Conservation (phyloP, 176 grass and related monocot species). For the Zoysia japonica region DNA sequence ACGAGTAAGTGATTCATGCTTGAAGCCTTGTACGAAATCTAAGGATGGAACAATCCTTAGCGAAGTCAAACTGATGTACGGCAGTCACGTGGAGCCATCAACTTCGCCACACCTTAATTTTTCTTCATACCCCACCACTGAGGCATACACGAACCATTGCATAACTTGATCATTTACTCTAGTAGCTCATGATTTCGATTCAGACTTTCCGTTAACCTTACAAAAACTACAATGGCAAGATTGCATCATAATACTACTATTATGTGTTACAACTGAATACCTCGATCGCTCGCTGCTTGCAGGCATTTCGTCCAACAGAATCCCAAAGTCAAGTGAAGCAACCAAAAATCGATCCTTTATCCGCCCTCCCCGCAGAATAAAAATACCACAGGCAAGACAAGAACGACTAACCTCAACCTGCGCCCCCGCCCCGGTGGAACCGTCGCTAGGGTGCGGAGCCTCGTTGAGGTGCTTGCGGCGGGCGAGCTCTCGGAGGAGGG, state of each 20-base stretch:
- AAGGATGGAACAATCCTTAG: no score
- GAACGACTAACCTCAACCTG: conserved; percentile 7
- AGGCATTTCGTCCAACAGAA: conserved; percentile 32
- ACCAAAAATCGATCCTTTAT: background rate
- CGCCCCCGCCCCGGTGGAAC: background rate
- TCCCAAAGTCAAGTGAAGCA: conserved; percentile 3
- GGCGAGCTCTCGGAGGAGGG: conserved; percentile 18
- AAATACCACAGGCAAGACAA: background rate
- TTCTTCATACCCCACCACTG: no score
- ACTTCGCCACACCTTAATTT: no score
- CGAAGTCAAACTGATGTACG: no score
- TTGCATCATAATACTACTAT: background rate
- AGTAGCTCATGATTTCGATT: conserved; percentile 6
- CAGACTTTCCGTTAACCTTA: background rate
- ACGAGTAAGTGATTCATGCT: no score
- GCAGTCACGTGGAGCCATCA: no score
- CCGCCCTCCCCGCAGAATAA: background rate
- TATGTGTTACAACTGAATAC: background rate
- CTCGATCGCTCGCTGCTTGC: background rate
- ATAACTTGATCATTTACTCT: background rate
- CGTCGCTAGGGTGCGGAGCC: background rate
- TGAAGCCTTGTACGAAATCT: no score
- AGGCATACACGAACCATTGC: background rate
- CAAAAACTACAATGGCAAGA: background rate
- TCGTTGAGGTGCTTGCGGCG: conserved; percentile 25